Base-by-base conservation (phyloP, 371 early-diverging fungal genomes). In the Enterocytospora artemiae region DNA sequence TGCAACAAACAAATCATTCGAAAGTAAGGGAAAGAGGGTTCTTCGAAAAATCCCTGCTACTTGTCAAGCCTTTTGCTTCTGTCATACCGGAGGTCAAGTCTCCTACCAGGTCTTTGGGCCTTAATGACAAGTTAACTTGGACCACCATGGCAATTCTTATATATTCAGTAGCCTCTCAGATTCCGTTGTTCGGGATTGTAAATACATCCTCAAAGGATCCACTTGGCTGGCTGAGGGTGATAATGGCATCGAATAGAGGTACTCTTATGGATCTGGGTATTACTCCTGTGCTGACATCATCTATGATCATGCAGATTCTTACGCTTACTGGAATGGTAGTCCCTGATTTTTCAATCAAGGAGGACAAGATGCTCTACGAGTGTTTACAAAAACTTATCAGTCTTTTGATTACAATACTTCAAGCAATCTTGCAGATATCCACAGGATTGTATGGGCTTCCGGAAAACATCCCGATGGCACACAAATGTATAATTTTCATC, bases 211-310 rank as follows among this genome's bases (percentile, higher is more conserved):
- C 73, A 9, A 64, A 72, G 45, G 81, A 81, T 71, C 96, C 96
- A 34, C 83, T 97, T 66, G 94, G 89, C 83, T 96, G 94, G 93
- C 85, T 97, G 85, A 88, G 99, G 80, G 90, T 89, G 52, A 93
- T 98, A 78, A 84, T 96, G 70, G 98, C 97, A 43, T 89, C 92
- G 43, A 96, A 93, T 83, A 85, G 96, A 73, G 99, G 99, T 72
- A 97, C 99, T 22, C 83, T 98, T 28, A 96, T 93, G 94, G 99
- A 98, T 82, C 82, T 96, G 70, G 99, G 99, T 79, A 91, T 96
- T 65, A 88, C 92, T 25, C 99, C 99, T 28, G 91, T 98, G 73
- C 86, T 97, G 53, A 93, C 97, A 24, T 91, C 97, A 18, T 92
- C 95, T 41, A 93, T 94, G 91, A 89, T 97, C 65, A 90, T 95